phyloP scores from a whole-genome alignment of 192 early-diverging fungal genomes.

The Gigaspora rosea region DNA sequence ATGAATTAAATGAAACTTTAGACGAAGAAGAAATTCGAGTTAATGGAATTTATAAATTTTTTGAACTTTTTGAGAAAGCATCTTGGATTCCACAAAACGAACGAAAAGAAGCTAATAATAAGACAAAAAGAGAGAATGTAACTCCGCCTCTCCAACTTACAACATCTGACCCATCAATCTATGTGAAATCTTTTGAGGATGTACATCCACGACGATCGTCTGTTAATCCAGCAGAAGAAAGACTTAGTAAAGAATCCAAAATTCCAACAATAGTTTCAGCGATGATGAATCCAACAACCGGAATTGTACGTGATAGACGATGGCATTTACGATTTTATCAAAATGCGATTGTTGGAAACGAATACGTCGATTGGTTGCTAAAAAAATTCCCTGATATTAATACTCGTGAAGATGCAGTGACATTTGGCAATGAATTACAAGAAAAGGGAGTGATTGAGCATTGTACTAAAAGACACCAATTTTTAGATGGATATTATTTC shows the following conservation, averaged over 20 bases:
- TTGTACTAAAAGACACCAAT: slow-evolving; percentile 59
- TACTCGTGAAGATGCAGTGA: slow-evolving; percentile 73
- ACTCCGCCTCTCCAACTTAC: slow-evolving; percentile 41
- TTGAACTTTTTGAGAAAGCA: slow-evolving; percentile 77
- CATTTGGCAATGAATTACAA: slow-evolving; percentile 76
- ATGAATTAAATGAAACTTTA: slow-evolving; percentile 63
- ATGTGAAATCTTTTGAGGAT: slow-evolving; percentile 34
- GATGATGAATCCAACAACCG: slow-evolving; percentile 69
- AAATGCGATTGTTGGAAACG: slow-evolving; percentile 75
- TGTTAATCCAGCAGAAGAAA: slow-evolving; percentile 14
- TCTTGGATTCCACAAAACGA: slow-evolving; percentile 52
- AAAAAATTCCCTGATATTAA: slow-evolving; percentile 72
- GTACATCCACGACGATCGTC: slow-evolving; percentile 15
- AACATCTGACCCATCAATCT: slow-evolving; percentile 45
- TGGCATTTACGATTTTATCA: slow-evolving; percentile 85
- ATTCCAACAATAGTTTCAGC: slow-evolving; percentile 60
- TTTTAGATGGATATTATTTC: slow-evolving; percentile 91
- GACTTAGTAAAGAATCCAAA: slow-evolving; percentile 43
- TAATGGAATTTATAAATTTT: slow-evolving; percentile 81
- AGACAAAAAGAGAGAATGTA: slow-evolving; percentile 38
- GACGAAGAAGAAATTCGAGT: slow-evolving; percentile 89
- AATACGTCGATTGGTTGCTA: slow-evolving; percentile 89
- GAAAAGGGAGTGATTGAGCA: slow-evolving; percentile 73
- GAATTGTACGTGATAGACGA: slow-evolving; percentile 73
- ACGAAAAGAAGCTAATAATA: slow-evolving; percentile 32